Base-by-base conservation (phyloP, 495 filamentous ascomycete species). In the Penicillium robsamsonii region DNA sequence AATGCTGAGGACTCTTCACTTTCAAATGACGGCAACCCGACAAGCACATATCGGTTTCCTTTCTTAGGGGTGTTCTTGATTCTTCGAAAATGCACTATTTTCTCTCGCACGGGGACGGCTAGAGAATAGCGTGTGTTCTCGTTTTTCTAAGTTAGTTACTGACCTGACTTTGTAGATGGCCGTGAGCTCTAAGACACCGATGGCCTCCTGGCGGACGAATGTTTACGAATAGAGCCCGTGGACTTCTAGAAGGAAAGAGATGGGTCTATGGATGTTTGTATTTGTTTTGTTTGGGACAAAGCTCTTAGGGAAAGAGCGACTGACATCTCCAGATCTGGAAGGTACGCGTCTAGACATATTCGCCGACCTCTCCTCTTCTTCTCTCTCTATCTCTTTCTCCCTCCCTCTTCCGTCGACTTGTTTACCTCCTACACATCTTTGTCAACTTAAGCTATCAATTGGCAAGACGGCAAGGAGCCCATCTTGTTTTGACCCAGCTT, bases 161-260 rank as follows among this genome's bases (percentile, higher is more conserved):
- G 87, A 84, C 59, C 58, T 87, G 37, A 38, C n/a, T 81, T 84
- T 62, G 75, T 72, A 2, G 60, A 73, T 53, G 62, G 53, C 12
- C 29, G 29, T 10, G 78, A 79, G 18, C 74, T 79, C 31, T 18
- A 66, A 42, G 80, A 85, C 58, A 75, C 74, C 11, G 77, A 83
- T 58, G 81, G 79, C 3, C 67, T 82, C 10, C 47, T 62, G 1
- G 3, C 31, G 0, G 2, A 33, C 12, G 31, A 1, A 30, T 30
- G 6, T 15, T n/a, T 7, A 5, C 15, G 3, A 27, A 5, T 27
- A 7, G 6, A 27, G 4, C 25, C 4, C 25, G 25, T 27, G 25
- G 25, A 27, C 25, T 27, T 27, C 2, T 27, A 37, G 33, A 37
- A 37, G 13, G 33, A 37, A n/a, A 37, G 6, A 0, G 13, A n/a